Evolutionary conservation across 441 rosid genomes (phyloP).

Genomic region (Erodium texanum): DNA sequence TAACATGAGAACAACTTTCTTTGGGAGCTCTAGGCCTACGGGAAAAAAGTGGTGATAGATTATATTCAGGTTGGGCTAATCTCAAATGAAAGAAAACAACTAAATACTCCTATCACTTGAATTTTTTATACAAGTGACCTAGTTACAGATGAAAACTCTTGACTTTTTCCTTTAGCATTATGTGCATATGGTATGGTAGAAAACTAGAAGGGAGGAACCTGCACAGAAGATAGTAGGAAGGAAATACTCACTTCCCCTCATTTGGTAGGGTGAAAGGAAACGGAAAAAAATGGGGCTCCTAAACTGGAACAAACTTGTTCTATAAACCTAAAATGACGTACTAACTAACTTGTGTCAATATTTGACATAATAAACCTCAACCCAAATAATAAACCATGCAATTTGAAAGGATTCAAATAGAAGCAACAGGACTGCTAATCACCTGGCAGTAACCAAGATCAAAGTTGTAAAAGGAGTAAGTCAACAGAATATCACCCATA

Average conservation of each 20-base stretch:
- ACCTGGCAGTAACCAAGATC: slow-evolving; percentile 99
- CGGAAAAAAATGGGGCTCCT: background rate
- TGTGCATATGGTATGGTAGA: background rate
- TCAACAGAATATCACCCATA: slow-evolving; percentile 76
- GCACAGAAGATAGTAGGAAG: background rate
- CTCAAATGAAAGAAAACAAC: background rate
- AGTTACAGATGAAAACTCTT: background rate
- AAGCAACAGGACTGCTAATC: slow-evolving; percentile 11
- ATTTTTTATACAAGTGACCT: background rate
- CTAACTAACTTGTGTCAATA: background rate
- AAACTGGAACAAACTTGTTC: background rate
- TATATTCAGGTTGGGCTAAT: background rate
- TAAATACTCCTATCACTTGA: too few relatives aligned
- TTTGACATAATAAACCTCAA: slow-evolving; percentile 2
- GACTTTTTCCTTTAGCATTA: background rate
- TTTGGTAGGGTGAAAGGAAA: background rate
- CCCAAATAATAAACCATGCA: background rate
- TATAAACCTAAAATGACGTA: too few relatives aligned
- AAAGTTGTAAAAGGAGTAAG: slow-evolving; percentile 91
- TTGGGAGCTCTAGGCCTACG: background rate
- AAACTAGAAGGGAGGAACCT: background rate
- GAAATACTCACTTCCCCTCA: background rate
- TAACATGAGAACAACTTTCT: background rate
- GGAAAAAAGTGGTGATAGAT: background rate
- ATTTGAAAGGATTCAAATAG: slow-evolving; percentile 9